These are phyloP conservation scores for Cucurbita ficifolia DNA, from an alignment of 306 rosid species.

Conservation along the genomic window DNA sequence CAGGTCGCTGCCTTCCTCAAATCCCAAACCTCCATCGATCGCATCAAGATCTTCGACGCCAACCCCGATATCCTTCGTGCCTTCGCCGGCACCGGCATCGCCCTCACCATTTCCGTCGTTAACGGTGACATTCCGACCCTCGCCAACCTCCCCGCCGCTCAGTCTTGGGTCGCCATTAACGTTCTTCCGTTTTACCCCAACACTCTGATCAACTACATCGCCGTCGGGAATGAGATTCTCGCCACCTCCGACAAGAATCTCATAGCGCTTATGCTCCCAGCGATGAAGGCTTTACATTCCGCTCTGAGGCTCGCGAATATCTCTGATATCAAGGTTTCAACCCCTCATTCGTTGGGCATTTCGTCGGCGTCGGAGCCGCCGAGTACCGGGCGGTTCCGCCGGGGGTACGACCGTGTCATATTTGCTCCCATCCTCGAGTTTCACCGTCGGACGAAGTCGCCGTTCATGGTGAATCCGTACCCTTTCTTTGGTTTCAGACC, in stretches of 20 bases:
- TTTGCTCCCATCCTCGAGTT: slow-evolving; percentile 60
- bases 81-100: slow-evolving; percentile 46
- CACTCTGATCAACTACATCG: slow-evolving; percentile 42
- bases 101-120: slow-evolving; percentile 41
- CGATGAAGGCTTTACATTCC: slow-evolving; percentile 45
- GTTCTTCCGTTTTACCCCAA: slow-evolving; percentile 44
- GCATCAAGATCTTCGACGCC: slow-evolving; percentile 58
- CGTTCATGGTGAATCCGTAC: slow-evolving; percentile 71
- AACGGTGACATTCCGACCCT: slow-evolving; percentile 60
- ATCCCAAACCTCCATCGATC: slow-evolving; percentile 56
- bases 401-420: slow-evolving; percentile 42
- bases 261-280: slow-evolving; percentile 54
- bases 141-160: slow-evolving; percentile 39
- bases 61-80: slow-evolving; percentile 51
- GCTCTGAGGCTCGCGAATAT: slow-evolving; percentile 41
- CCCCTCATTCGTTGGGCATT: slow-evolving; percentile 76
- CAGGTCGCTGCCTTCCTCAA: slow-evolving; percentile 56
- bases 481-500: slow-evolving; percentile 53
- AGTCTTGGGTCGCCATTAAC: slow-evolving; percentile 43
- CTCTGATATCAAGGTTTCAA: slow-evolving; percentile 33
- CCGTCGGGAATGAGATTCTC: slow-evolving; percentile 77
- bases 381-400: slow-evolving; percentile 43
- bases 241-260: slow-evolving; percentile 66
- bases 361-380: slow-evolving; percentile 57
- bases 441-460: slow-evolving; percentile 42